Evolutionary conservation across 1,139 yeast genomes (phyloP), one percentile per base, ranked within the genome.

Genomic region (Hanseniaspora gamundiae): DNA sequence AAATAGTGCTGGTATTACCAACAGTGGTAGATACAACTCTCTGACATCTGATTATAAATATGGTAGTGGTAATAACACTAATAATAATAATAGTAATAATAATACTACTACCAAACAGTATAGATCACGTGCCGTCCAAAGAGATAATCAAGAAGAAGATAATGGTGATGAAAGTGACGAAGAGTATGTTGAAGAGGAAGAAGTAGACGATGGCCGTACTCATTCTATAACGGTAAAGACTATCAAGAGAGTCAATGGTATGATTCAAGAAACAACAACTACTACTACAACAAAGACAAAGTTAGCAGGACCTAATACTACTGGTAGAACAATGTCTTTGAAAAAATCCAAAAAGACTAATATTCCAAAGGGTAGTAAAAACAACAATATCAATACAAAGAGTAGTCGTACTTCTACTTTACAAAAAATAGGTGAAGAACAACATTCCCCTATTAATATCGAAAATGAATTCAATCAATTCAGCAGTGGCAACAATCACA

Each of bases 381-480:
- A 36, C 3, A 14, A 22, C 2, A n/a, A n/a, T 7, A 3, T 19
- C 6, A 14, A 17, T 7, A 33, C 4, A 16, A 33, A 19, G 3
- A 14, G 17, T 2, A 30, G 17, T 16, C 35, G 35, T 7, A 30
- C 35, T 4, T 30, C 35, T n/a, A 30, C 35, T 30, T 16, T 30
- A n/a, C 35, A n/a, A 16, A 30, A n/a, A 30, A 30, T 6, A 30
- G 17, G 17, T 11, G 35, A 30, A 30, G 19, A 30, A 30, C 35
- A 11, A n/a, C 31, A 17, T 9, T 17, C n/a, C 19, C 24, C 36
- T 3, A 22, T 13, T 4, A n/a, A 17, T 14, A 33, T 33, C 19
- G 36, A 33, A 33, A 33, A 19, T 5, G 36, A 33, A 19, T 33
- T 33, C n/a, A 33, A 33, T 19, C 36, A 33, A 17, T 33, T 33